These are phyloP conservation scores for Tricladium varicosporioides DNA, from an alignment of 2,329 filamentous ascomycete genomes.

Conservation along the genomic window DNA sequence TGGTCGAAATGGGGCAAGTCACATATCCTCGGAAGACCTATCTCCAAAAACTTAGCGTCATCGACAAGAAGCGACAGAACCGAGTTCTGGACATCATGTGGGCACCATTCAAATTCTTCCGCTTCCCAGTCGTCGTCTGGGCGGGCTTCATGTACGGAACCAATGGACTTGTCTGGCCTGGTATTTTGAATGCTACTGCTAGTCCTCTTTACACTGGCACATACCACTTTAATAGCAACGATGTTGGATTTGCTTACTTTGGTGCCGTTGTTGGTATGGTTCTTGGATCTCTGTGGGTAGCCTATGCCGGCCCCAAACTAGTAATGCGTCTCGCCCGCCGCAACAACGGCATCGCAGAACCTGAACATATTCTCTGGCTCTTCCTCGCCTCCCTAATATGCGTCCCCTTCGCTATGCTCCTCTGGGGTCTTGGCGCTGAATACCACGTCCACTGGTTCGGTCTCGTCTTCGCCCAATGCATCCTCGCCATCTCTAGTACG, in stretches of 20 bases:
- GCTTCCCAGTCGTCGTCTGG: conserved; percentile 34
- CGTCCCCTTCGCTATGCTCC: conserved; percentile 42
- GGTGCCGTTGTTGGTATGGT: conserved; percentile 29
- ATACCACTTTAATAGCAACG: conserved; percentile 34
- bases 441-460: conserved; percentile 43
- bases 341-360: conserved; percentile 38
- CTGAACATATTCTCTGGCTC: conserved; percentile 32
- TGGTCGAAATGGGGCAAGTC: conserved; percentile 30
- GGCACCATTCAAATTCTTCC: conserved; percentile 34
- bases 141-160: conserved; percentile 35
- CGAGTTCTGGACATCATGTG: conserved; percentile 39
- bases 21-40: conserved; percentile 40
- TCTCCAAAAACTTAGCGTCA: conserved; percentile 41
- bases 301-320: conserved; percentile 17
- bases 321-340: conserved; percentile 36
- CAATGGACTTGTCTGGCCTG: conserved; percentile 36
- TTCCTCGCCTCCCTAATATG: conserved; percentile 37
- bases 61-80: conserved; percentile 42
- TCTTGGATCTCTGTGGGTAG: conserved; percentile 25
- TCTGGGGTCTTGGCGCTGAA: conserved; percentile 50
- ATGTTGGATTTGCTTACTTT: conserved; percentile 33
- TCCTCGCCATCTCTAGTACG: conserved; percentile 35
- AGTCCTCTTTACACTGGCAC: conserved; percentile 29
- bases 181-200: conserved; percentile 34
- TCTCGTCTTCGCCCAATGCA: conserved; percentile 45